A percentile compares a stretch with the other conserved stretches of the same genome.
These are phyloP conservation scores for Raffaelea arxii DNA, from an alignment of 2,329 filamentous ascomycete species.

Conservation along the genomic window DNA sequence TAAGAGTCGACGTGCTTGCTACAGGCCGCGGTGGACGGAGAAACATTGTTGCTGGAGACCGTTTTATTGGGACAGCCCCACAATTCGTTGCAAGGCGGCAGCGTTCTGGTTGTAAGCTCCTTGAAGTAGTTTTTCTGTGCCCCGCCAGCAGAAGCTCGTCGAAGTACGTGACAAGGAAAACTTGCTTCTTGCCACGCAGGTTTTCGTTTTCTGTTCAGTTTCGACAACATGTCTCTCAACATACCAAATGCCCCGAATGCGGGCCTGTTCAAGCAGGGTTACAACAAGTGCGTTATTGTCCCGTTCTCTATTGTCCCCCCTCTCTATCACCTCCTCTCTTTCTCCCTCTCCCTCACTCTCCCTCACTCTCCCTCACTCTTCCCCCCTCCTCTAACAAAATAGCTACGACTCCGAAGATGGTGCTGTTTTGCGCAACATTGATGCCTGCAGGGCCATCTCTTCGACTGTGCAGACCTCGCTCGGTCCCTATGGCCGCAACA, in stretches of 20 bases:
- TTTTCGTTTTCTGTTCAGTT: too few species aligned
- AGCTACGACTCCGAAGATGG: constrained; percentile 99
- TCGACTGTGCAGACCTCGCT: constrained; percentile 95
- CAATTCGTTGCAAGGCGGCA: constrained; percentile 1
- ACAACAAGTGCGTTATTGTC: constrained; percentile 68
- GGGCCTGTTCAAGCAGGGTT: constrained; percentile 90
- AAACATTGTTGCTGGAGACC: too few species aligned
- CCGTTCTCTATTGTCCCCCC: constrained; percentile 13
- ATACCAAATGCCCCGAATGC: constrained; percentile 91
- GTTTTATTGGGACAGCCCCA: neutral
- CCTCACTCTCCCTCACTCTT: constrained; percentile 1
- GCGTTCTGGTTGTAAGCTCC: neutral
- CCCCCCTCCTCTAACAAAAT: constrained; percentile 15
- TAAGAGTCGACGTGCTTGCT: too few species aligned
- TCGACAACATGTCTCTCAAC: constrained; percentile 89
- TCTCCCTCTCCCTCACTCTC: constrained; percentile 16
- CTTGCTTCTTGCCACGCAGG: too few species aligned
- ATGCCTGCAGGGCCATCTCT: constrained; percentile 92
- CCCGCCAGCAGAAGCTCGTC: constrained; percentile 7
- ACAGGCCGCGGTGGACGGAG: too few species aligned
- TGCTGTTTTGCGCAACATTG: constrained; percentile 95
- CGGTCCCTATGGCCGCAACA: constrained; percentile 96
- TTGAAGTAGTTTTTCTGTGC: constrained; percentile 4
- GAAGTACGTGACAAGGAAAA: too few species aligned
- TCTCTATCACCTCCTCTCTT: constrained; percentile 1